Percentiles rank a stretch among this genome's conserved stretches.
Conservation (phyloP, 768 basidiomycete species). For the Trametes maxima region DNA sequence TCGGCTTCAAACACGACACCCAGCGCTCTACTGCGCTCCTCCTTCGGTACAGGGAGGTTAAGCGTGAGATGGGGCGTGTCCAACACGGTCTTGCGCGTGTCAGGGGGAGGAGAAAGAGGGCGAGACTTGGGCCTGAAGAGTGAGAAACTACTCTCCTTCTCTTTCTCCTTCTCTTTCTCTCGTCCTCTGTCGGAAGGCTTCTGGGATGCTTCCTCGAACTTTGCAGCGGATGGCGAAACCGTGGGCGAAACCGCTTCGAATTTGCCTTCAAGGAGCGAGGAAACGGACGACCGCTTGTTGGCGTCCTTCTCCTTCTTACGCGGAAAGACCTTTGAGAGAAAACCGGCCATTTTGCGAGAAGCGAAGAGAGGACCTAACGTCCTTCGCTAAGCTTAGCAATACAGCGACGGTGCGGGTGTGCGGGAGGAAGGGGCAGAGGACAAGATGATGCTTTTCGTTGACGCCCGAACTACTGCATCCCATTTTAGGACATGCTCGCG, state of each 20-base stretch:
- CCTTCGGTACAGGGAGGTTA: slow-evolving; percentile 57
- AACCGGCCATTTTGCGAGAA: slow-evolving; percentile 51
- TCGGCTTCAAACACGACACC: slow-evolving; percentile 64
- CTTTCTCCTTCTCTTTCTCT: slow-evolving; percentile 43
- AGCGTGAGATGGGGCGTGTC: slow-evolving; percentile 62
- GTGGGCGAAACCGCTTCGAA: slow-evolving; percentile 68
- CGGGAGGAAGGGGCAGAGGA: slow-evolving; percentile 7
- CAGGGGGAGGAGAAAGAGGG: slow-evolving; percentile 36
- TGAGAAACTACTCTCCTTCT: slow-evolving; percentile 46
- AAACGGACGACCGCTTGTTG: slow-evolving; percentile 39
- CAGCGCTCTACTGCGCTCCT: slow-evolving; percentile 47
- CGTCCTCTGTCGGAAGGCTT: slow-evolving; percentile 34
- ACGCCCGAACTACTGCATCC: neutral
- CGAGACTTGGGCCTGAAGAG: slow-evolving; percentile 54
- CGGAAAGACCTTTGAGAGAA: slow-evolving; percentile 77
- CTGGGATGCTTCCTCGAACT: slow-evolving; percentile 35
- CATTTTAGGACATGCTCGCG: neutral
- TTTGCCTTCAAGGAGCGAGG: slow-evolving; percentile 67
- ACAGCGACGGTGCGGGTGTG: neutral
- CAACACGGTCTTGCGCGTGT: slow-evolving; percentile 37
- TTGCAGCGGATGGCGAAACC: slow-evolving; percentile 39
- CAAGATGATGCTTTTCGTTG: neutral
- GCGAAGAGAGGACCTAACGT: slow-evolving; percentile 21
- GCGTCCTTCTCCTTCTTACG: slow-evolving; percentile 65
- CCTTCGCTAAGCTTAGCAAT: slow-evolving; percentile 8